Conservation (phyloP, 2,329 filamentous ascomycete genomes). For the Thermoascus crustaceus region DNA sequence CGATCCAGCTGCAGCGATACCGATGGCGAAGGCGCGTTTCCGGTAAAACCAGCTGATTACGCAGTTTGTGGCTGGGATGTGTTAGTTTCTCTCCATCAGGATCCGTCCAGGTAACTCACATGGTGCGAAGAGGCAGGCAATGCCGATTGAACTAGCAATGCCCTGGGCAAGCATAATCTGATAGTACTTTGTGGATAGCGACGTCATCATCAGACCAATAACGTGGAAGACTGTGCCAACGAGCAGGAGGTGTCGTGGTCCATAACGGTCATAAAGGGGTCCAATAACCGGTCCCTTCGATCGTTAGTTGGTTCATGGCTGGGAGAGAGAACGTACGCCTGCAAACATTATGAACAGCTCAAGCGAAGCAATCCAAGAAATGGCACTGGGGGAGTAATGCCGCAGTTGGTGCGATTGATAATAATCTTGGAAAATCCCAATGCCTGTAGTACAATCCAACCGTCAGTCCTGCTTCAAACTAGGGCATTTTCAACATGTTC, state of each 20-base stretch:
- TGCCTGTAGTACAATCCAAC: too few species aligned
- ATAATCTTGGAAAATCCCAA: conserved; percentile 52
- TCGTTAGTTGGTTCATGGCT: too few species aligned
- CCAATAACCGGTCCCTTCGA: conserved; percentile 58
- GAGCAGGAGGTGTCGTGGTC: conserved; percentile 47
- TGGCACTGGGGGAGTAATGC: conserved; percentile 44
- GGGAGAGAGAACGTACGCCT: conserved; percentile 10
- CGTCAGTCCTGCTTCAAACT: too few species aligned
- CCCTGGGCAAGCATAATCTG: conserved; percentile 47
- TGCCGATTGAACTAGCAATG: conserved; percentile 42
- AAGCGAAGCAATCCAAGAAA: conserved; percentile 56
- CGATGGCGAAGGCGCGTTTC: conserved; percentile 29
- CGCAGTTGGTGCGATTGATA: conserved; percentile 45
- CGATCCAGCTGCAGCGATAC: neutral
- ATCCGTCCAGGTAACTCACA: too few species aligned
- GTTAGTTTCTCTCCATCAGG: too few species aligned
- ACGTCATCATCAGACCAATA: conserved; percentile 49
- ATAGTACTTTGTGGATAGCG: conserved; percentile 42
- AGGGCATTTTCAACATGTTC: too few species aligned
- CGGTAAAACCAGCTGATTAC: conserved; percentile 43
- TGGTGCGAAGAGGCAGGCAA: conserved; percentile 26
- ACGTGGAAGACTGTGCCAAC: conserved; percentile 45
- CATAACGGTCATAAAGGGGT: conserved; percentile 55
- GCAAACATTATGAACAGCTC: conserved; percentile 50
- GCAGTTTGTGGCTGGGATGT: neutral